phyloP scores from a whole-genome alignment of 257 asterid species.

The Solanum etuberosum region DNA sequence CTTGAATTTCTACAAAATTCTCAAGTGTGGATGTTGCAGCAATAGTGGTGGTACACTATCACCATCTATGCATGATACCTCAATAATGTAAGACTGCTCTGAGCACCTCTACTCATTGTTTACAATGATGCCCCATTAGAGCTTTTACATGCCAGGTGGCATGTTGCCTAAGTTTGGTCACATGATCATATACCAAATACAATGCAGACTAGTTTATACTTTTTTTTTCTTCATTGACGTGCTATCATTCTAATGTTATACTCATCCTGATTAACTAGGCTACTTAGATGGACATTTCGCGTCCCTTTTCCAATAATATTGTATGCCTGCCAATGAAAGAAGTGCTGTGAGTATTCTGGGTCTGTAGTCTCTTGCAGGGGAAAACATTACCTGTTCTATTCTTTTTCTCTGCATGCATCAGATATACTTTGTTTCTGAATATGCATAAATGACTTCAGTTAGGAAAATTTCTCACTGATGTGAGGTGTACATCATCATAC shows the following conservation, averaged over 20 bases:
- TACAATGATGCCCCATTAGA: not conserved
- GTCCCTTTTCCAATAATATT: not conserved
- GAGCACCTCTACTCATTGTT: not conserved
- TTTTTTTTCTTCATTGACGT: not conserved
- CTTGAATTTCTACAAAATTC: constrained; percentile 51
- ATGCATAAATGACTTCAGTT: not conserved
- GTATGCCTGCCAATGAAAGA: not conserved
- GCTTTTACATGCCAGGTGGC: not conserved
- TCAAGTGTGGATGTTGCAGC: constrained; percentile 77
- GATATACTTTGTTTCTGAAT: not conserved
- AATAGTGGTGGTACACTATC: constrained; percentile 24
- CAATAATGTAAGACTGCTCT: constrained; percentile 51
- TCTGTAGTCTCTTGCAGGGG: not conserved
- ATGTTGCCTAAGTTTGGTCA: not conserved
- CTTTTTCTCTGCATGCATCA: not conserved
- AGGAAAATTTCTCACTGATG: not conserved
- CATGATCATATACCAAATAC: not conserved
- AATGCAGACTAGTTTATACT: not conserved
- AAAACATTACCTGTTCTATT: not conserved
- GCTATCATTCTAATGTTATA: not conserved
- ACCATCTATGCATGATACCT: constrained; percentile 75
- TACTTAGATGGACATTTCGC: not conserved
- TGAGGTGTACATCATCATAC: not conserved
- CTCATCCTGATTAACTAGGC: not conserved
- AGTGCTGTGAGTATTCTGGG: not conserved